These are phyloP conservation scores for Bruguiera sexangula DNA, from an alignment of 345 rosid genomes.

Conservation along the genomic window DNA sequence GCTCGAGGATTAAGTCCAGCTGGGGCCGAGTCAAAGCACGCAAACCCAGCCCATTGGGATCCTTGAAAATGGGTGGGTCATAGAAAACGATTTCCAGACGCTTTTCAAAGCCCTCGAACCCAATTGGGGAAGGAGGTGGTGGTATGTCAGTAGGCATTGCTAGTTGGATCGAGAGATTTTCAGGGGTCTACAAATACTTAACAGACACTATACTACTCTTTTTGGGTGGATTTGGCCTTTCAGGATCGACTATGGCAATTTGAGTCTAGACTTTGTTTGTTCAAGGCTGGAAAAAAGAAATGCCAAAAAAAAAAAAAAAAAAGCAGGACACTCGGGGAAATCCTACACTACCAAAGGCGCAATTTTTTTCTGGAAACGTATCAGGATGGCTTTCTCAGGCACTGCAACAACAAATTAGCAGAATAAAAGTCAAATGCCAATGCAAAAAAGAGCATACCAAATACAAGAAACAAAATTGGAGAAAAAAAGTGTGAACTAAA, in stretches of 20 bases:
- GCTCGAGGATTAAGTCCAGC: conserved; percentile 51
- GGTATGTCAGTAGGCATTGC: conserved; percentile 21
- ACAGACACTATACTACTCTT: neutral
- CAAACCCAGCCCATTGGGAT: conserved; percentile 50
- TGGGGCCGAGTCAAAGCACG: conserved; percentile 48
- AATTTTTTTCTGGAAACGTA: conserved; percentile 12
- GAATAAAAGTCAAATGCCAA: neutral
- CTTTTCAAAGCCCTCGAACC: conserved; percentile 76
- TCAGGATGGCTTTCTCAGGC: conserved; percentile 87
- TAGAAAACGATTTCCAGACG: conserved; percentile 63
- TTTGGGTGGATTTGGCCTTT: neutral
- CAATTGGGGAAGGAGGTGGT: conserved; percentile 38
- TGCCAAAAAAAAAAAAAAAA: neutral
- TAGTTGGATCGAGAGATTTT: neutral
- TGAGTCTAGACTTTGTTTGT: neutral
- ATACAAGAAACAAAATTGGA: neutral
- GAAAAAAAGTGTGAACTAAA: too few relatives aligned
- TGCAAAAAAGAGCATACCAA: too few relatives aligned
- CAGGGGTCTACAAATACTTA: neutral
- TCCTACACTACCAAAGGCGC: conserved; percentile 23
- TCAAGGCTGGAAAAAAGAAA: neutral
- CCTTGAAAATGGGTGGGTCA: conserved; percentile 47
- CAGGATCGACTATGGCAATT: neutral
- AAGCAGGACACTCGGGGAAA: neutral
- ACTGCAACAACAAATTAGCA: conserved; percentile 37